phyloP scores from a whole-genome alignment of 1,284 basidiomycete genomes.

The Marasmius tenuissimus region DNA sequence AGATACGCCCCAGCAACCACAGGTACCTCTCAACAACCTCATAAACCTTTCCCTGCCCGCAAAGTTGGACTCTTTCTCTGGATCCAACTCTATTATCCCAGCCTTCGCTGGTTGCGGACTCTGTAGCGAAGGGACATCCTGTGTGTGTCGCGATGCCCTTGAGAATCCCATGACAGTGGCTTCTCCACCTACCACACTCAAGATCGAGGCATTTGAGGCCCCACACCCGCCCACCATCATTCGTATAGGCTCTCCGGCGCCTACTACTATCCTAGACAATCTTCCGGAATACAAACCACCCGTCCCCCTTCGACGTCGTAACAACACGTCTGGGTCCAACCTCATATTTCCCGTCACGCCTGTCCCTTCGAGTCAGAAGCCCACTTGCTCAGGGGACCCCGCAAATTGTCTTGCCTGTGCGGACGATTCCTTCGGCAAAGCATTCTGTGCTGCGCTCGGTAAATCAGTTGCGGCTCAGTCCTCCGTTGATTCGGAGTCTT shows the following conservation, averaged over 20 bases:
- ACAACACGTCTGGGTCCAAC: constrained; percentile 36
- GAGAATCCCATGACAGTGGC: constrained; percentile 29
- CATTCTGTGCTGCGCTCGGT: constrained; percentile 80
- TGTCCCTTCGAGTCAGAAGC: constrained; percentile 19
- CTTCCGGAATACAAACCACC: constrained; percentile 76
- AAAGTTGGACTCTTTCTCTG: constrained; percentile 10
- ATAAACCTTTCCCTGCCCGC: constrained; percentile 15
- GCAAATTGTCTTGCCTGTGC: constrained; percentile 77
- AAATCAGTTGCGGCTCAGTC: constrained; percentile 44
- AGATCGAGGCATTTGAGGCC: constrained; percentile 32
- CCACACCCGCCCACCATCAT: constrained; percentile 22
- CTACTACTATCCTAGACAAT: constrained; percentile 67
- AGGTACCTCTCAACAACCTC: constrained; percentile 22
- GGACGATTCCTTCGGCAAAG: constrained; percentile 80
- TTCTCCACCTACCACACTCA: constrained; percentile 25
- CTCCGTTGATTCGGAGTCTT: constrained; percentile 27
- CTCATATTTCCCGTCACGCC: constrained; percentile 53
- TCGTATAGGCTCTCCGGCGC: constrained; percentile 24
- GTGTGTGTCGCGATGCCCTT: constrained; percentile 68
- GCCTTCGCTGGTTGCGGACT: constrained; percentile 59
- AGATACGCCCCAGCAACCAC: constrained; percentile 26
- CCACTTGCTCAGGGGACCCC: constrained; percentile 43
- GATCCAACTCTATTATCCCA: constrained; percentile 12
- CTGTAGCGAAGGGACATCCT: constrained; percentile 68
- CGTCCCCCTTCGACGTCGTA: constrained; percentile 67